Evolutionary conservation across 192 early-diverging fungal genomes (phyloP), one percentile per base, ranked within the genome.

Genomic region (Dissophora ornata): DNA sequence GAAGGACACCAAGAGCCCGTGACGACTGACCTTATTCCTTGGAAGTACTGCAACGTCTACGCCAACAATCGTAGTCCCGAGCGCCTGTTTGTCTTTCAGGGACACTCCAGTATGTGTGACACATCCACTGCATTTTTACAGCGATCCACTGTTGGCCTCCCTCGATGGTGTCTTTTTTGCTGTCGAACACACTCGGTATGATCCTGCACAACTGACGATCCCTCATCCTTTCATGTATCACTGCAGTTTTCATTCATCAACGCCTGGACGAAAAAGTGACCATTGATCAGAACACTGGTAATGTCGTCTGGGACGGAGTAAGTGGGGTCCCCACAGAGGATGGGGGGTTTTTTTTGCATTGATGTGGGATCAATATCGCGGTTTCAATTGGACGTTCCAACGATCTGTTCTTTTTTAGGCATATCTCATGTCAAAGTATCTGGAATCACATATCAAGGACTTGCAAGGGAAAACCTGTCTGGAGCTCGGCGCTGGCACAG

Each of bases 1-100:
- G 34, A 42, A 24, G 18, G 16, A 26, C 55, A 38, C 13, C 7
- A 63, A 40, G 28, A 28, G 0, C 29, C 38, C 19, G 46, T 2
- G 15, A 16, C 48, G 22, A 79, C 56, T 6, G 46, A 49, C 8
- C 9, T 79, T 15, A 28, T 79, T 18, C 78, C 67, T 13, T 71
- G 78, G 68, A 79, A 79, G 46, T 79, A 79, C 41, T 79, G 78
- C 38, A 79, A 71, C 52, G 69, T 69, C n/a, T 79, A 71, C 26
- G 78, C 68, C 28, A 71, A 79, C 48, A 67, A 65, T 22, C 52
- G 78, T 13, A 71, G 62, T 19, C 78, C 66, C 15, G 68, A 79
- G 32, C 67, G 78, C 2, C 62, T 66, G 19, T 79, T 79, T 34
- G 52, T 66, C 34, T 65, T 79, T 32, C 62, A 66, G 51, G 68